These are phyloP conservation scores for Pythium folliculosum DNA, from an alignment of 352 stramenopile genomes.

Conservation along the genomic window DNA sequence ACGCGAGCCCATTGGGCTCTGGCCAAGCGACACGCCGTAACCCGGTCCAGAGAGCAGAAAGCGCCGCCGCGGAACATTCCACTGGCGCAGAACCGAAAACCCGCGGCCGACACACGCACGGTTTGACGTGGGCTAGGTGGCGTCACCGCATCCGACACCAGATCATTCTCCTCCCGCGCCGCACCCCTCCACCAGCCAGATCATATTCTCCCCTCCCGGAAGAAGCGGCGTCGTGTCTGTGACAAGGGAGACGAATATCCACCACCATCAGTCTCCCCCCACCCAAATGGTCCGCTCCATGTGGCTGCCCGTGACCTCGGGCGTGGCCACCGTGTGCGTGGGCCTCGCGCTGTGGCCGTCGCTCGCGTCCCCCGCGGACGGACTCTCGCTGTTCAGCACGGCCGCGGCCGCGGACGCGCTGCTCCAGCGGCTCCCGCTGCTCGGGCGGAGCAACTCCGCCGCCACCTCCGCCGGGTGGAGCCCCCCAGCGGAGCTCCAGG, in stretches of 20 bases:
- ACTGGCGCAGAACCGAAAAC: slow-evolving; percentile 8
- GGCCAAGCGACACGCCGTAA: slow-evolving; percentile 18
- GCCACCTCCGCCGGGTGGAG: slow-evolving; percentile 15
- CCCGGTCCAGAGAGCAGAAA: background rate
- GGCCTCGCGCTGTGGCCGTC: slow-evolving; percentile 20
- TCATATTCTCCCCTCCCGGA: background rate
- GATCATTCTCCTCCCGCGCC: background rate
- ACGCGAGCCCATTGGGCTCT: slow-evolving; percentile 1
- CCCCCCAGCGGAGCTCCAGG: slow-evolving; percentile 16
- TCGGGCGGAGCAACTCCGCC: slow-evolving; percentile 12
- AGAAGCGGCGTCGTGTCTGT: background rate
- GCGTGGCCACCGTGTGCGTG: slow-evolving; percentile 22
- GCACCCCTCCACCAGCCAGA: background rate
- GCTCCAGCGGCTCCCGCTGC: slow-evolving; percentile 10
- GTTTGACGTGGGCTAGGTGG: slow-evolving; percentile 1
- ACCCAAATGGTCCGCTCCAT: slow-evolving; percentile 28
- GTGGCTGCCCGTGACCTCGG: slow-evolving; percentile 30
- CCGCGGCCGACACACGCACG: background rate
- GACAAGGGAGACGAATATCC: slow-evolving; percentile 2
- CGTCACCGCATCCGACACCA: no score
- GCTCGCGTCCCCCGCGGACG: slow-evolving; percentile 15
- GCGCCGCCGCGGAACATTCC: slow-evolving; percentile 10
- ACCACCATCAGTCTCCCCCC: background rate
- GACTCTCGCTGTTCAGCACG: slow-evolving; percentile 19
- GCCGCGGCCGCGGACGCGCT: slow-evolving; percentile 11